phyloP scores from a whole-genome alignment of 805 yeast species.

The Sugiyamaella qingdaonensis region DNA sequence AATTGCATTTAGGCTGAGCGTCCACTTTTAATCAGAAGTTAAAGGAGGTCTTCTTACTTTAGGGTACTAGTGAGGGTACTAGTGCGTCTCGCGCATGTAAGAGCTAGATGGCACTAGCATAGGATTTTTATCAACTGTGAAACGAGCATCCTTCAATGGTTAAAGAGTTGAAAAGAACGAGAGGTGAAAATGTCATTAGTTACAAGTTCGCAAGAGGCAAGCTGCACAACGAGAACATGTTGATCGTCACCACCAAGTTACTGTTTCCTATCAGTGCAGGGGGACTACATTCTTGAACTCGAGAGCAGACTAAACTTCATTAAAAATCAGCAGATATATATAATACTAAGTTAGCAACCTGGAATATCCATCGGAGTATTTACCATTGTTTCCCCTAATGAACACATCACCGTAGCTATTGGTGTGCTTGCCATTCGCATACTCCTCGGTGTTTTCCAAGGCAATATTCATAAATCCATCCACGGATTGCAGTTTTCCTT shows the following conservation, averaged over 20 bases:
- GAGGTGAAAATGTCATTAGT: too few species aligned
- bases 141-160: too few species aligned
- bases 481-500: constrained; percentile 61
- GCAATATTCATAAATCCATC: constrained; percentile 98
- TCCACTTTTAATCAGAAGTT: background rate
- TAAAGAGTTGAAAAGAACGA: too few species aligned
- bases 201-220: too few species aligned
- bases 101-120: background rate
- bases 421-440: constrained; percentile 45
- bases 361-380: constrained; percentile 31
- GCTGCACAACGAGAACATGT: background rate
- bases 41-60: background rate
- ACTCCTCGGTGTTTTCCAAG: constrained; percentile 70
- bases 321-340: constrained; percentile 6
- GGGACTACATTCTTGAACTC: too few species aligned
- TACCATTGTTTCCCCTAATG: constrained; percentile 82
- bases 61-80: background rate
- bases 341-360: constrained; percentile 3
- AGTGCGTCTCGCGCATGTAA: background rate
- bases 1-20: background rate
- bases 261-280: background rate
- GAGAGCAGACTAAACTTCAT: background rate
- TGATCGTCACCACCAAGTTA: background rate
- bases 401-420: constrained; percentile 72
- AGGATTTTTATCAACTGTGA: too few species aligned